Base-by-base conservation (phyloP, 176 grass and related monocot genomes). In the Eremochloa ophiuroides region DNA sequence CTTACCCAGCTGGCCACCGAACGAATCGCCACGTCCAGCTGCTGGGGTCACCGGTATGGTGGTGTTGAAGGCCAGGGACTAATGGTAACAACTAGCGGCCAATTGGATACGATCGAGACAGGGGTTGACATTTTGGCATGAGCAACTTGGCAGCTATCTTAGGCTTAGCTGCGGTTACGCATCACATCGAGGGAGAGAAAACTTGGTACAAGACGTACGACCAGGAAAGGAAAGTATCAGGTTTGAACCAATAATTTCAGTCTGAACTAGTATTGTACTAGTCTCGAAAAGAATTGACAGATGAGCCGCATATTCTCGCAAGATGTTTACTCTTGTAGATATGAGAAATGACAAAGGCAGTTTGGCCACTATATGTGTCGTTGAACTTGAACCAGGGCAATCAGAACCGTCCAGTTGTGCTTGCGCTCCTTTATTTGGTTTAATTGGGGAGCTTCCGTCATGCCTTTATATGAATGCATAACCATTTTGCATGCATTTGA, bases 11-110 rank as follows among this genome's bases (percentile, higher is more conserved):
- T 20, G 75, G 47, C 16, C 55, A 65, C 6, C 26, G 26, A 62
- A 62, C 44, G 87, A 81, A 73, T 77, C 9, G 64, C 87, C 65
- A 65, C 87, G 12, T 85, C 65, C 87, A 77, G 33, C 64, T 56
- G 42, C 27, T 85, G 77, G 87, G 62, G 43, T 43, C 78, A 56
- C 87, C 72, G 71, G 35, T 89, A 65, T 14, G 77, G 39, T 53
- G 28, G 77, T 39, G 56, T 42, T 37, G 63, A 89, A 77, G 71
- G 87, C 11, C 87, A 46, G 30, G 25, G 40, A 27, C 66, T 25
- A 11, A n/a, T 26, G n/a, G 7, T 28, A 27, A 51, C 31, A 69
- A 40, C n/a, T 80, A 4, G n/a, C 69, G 74, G 37, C 40, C 87
- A 84, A 80, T 75, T 75, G 25, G 6, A 53, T 80, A 5, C 7